phyloP scores from a whole-genome alignment of 768 basidiomycete genomes.

The Calvatia gigantea region DNA sequence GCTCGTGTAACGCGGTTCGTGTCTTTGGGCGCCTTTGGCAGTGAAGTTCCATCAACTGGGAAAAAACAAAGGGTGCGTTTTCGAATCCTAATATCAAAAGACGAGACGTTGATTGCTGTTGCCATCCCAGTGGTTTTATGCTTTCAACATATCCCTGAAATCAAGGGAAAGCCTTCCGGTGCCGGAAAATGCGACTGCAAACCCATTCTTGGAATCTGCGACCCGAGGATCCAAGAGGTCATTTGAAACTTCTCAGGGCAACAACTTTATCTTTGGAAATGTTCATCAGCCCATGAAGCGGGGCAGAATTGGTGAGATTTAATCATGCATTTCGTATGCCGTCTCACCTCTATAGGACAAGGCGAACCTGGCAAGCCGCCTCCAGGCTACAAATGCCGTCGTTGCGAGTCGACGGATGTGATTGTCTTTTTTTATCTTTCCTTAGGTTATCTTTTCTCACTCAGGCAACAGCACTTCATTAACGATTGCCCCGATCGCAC shows the following conservation, averaged over 20 bases:
- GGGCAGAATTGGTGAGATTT: slow-evolving; percentile 45
- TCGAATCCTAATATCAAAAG: background rate
- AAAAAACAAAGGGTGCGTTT: slow-evolving; percentile 83
- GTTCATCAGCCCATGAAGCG: slow-evolving; percentile 57
- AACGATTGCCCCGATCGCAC: slow-evolving; percentile 70
- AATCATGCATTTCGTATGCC: background rate
- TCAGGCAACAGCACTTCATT: slow-evolving; percentile 61
- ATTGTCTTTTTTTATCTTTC: slow-evolving; percentile 13
- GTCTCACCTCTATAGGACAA: slow-evolving; percentile 20
- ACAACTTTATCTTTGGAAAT: slow-evolving; percentile 72
- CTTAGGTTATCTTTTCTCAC: background rate
- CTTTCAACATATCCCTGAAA: slow-evolving; percentile 77
- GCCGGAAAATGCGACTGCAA: slow-evolving; percentile 65
- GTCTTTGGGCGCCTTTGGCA: slow-evolving; percentile 86
- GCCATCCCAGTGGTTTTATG: slow-evolving; percentile 87
- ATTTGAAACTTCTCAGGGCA: slow-evolving; percentile 42
- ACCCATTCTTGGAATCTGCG: slow-evolving; percentile 55
- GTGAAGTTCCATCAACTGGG: slow-evolving; percentile 39
- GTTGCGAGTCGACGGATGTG: slow-evolving; percentile 76
- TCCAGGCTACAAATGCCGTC: slow-evolving; percentile 70
- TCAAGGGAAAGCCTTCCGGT: slow-evolving; percentile 31
- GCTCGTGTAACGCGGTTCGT: slow-evolving; percentile 76
- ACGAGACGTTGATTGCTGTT: background rate
- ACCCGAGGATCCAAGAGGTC: slow-evolving; percentile 49
- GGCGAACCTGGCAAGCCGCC: slow-evolving; percentile 58